Base-by-base conservation (phyloP, 2,329 filamentous ascomycete species). In the Ophidiomyces ophidiicola region DNA sequence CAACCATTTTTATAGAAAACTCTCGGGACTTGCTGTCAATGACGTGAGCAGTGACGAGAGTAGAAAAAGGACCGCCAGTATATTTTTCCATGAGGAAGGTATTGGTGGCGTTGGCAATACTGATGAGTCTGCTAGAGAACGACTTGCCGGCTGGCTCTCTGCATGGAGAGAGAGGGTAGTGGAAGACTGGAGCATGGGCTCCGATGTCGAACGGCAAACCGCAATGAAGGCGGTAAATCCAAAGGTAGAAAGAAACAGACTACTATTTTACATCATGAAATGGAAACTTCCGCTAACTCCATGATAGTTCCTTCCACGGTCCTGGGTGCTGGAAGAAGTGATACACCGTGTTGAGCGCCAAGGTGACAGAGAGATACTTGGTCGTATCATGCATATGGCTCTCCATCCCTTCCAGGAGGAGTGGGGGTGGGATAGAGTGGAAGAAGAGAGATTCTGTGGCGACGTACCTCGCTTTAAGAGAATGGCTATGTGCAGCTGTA, bases 401-500 rank as follows among this genome's bases (percentile, higher is more conserved):
- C 63, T 88, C 28, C 69, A 84, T 51, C 90, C 90, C 0, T 98
- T 94, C 53, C 71, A 84, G 42, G 88, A 96, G 61, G 66, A 32
- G 53, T 69, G 51, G 60, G 62, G 47, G 67, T 72, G 67, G 41
- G 67, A 90, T 47, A 65, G 63, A 37, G 74, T 76, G 11, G 83
- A 94, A 55, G 88, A 94, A 58, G 70, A 78, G 50, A 70, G 87
- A 46, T 93, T 84, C 68, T 84, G 79, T 50, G 80, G 82, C 2
- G 86, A 94, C 61, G 84, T 93, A 39, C 88, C 88, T 0, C 76
- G 72, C 55, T 70, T 70, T 32, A 76, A 78, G 60, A 74, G 84
- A 49, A 82, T 82, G 23, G 77, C 94, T 74, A 88, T 94, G 66
- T 96, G 90, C 59, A 93, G 84, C 57, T 98, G 90, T 62, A 94